Percentiles rank a stretch among this genome's conserved stretches.
phyloP scores from a whole-genome alignment of 495 filamentous ascomycete species.

The Podospora bellae-mahoneyi region DNA sequence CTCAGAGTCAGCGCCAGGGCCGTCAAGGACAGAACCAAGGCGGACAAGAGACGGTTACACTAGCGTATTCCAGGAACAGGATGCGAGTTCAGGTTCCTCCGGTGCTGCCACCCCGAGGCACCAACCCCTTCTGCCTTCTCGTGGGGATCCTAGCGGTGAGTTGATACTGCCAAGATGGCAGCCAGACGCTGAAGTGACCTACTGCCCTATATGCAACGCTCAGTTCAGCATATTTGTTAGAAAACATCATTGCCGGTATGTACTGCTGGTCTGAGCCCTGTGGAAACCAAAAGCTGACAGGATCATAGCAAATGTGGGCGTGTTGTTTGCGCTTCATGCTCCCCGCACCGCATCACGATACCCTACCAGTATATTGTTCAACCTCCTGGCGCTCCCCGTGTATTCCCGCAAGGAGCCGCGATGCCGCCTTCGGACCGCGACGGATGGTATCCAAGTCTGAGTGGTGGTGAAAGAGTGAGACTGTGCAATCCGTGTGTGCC shows the following conservation, averaged over 20 bases:
- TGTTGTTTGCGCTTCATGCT: slow-evolving; percentile 88
- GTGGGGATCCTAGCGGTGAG: slow-evolving; percentile 21
- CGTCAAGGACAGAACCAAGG: not conserved
- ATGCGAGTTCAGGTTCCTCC: not conserved
- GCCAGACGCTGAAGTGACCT: slow-evolving; percentile 70
- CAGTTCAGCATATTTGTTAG: slow-evolving; percentile 82
- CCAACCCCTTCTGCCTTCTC: slow-evolving; percentile 3
- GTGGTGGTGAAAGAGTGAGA: slow-evolving; percentile 79
- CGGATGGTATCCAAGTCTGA: slow-evolving; percentile 43
- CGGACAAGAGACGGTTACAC: not conserved
- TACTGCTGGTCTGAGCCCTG: slow-evolving; percentile 9
- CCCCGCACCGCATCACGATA: slow-evolving; percentile 92
- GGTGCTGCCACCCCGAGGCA: not conserved
- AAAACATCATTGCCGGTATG: slow-evolving; percentile 83
- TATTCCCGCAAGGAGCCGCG: not conserved
- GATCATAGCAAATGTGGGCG: slow-evolving; percentile 78
- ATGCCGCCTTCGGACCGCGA: slow-evolving; percentile 44
- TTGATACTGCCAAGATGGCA: slow-evolving; percentile 73
- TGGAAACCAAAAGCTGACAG: slow-evolving; percentile 8
- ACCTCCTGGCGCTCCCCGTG: slow-evolving; percentile 55
- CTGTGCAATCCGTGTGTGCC: slow-evolving; percentile 95
- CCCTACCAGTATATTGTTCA: slow-evolving; percentile 90
- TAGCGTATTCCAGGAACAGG: not conserved
- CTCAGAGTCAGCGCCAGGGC: not conserved
- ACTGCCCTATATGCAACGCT: slow-evolving; percentile 76